These are phyloP conservation scores for Cutaneotrichosporon dermatis DNA, from an alignment of 1,284 basidiomycete species.

Conservation along the genomic window DNA sequence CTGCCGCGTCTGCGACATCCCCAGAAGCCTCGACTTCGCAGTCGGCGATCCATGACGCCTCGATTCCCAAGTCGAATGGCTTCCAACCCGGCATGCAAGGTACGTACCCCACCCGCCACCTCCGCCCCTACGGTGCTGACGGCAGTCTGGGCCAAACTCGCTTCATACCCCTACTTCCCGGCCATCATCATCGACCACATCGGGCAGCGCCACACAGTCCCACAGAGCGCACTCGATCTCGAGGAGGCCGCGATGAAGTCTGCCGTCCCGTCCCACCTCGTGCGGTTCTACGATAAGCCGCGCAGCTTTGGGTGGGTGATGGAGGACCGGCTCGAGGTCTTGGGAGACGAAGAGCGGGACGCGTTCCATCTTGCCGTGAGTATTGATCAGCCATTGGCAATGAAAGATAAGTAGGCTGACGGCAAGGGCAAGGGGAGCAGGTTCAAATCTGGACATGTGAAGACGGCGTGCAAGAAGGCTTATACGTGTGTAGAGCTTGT, in stretches of 20 bases:
- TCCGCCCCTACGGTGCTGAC: constrained; percentile 7
- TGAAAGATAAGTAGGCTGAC: neutral
- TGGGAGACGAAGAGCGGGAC: constrained; percentile 56
- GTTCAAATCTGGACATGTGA: constrained; percentile 8
- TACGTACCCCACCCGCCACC: constrained; percentile 17
- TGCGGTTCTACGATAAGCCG: constrained; percentile 64
- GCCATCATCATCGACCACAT: constrained; percentile 45
- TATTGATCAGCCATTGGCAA: neutral
- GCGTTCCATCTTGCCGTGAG: constrained; percentile 28
- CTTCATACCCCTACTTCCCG: constrained; percentile 48
- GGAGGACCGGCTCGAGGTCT: constrained; percentile 53
- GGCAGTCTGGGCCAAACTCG: constrained; percentile 45
- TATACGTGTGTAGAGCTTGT: constrained; percentile 10
- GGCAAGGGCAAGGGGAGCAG: constrained; percentile 30
- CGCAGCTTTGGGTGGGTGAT: constrained; percentile 60
- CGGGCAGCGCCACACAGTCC: constrained; percentile 54
- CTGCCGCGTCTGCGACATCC: no score
- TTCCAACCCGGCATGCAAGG: constrained; percentile 31
- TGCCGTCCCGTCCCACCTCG: constrained; percentile 48
- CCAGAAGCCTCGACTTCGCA: no score
- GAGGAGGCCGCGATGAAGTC: constrained; percentile 37
- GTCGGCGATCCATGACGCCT: no score
- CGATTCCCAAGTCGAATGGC: no score
- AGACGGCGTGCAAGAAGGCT: constrained; percentile 19
- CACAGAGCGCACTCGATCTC: constrained; percentile 51